Base-by-base conservation (phyloP, 306 rosid species). In the Erythrophleum fordii region DNA sequence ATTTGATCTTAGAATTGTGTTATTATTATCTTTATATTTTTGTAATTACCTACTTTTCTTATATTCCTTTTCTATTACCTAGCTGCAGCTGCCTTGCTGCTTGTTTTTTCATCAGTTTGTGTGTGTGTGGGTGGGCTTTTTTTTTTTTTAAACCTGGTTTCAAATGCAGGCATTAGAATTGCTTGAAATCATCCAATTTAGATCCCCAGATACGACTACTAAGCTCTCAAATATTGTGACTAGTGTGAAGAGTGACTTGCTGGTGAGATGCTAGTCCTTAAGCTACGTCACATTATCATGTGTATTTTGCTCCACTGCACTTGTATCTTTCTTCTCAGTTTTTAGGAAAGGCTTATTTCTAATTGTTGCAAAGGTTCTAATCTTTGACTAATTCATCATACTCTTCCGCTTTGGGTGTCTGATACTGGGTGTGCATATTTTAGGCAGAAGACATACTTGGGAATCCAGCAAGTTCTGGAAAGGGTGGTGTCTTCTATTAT, bases 141-240 rank as follows among this genome's bases (percentile, higher is more conserved):
- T 60, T 59, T 51, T 60, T 5, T 78, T 34, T 80, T 79, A n/a
- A 0, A 18, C 4, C 6, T n/a, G 31, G 45, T 48, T 80, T 85
- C 48, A 79, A 74, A 53, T 34, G 67, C 85, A 95, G 99, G 99
- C 88, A 39, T 83, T 95, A 88, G 97, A 91, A 80, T 83, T 95
- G 88, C 99, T 95, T 85, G 99, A 95, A 88, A 90, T 95, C 31
- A 81, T 95, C 73, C 99, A 93, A 85, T 95, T 95, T 85, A 88
- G 91, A 87, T 87, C 97, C 81, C 98, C 96, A 14, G 97, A 95
- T 69, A 82, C 97, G 46, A 80, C 81, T 44, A 72, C 74, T 62
- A 88, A 90, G 83, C 90, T 88, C 76, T 85, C 97, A 41, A 82
- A 84, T 84, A 84, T 92, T 88, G 86, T 90, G 83, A 84, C 94